phyloP scores from a whole-genome alignment of 2,329 filamentous ascomycete genomes.

The Neoascochyta sp. region DNA sequence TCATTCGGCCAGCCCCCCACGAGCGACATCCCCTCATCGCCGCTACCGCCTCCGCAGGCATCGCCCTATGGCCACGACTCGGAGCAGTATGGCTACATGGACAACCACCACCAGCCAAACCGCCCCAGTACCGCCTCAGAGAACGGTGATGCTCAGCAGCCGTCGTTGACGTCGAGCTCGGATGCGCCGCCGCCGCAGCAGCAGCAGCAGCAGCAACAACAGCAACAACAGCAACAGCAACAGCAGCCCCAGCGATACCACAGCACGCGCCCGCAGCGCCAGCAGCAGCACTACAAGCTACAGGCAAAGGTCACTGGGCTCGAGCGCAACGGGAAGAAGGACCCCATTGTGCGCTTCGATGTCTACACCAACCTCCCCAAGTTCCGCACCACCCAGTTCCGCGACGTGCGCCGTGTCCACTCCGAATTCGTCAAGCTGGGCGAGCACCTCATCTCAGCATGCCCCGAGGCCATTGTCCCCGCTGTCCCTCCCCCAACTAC shows the following conservation, averaged over 20 bases:
- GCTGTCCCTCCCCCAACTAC: constrained; percentile 93
- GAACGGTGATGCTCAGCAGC: constrained; percentile 37
- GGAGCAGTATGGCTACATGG: constrained; percentile 35
- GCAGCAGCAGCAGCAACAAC: constrained; percentile 35
- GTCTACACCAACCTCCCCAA: constrained; percentile 98
- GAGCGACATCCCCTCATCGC: constrained; percentile 40
- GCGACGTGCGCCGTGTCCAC: constrained; percentile 91
- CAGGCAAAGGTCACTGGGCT: constrained; percentile 93
- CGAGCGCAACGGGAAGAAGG: constrained; percentile 90
- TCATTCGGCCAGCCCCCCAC: constrained; percentile 47
- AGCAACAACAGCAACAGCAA: constrained; percentile 40
- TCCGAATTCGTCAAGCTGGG: constrained; percentile 96
- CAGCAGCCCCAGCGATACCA: constrained; percentile 48
- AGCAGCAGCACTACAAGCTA: constrained; percentile 71
- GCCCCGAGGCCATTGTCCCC: constrained; percentile 90
- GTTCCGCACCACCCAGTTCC: constrained; percentile 96
- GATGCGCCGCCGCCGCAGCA: constrained; percentile 28
- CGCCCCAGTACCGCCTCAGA: constrained; percentile 25
- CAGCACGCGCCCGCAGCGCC: constrained; percentile 41
- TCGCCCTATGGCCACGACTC: constrained; percentile 38
- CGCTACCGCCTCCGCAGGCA: constrained; percentile 40
- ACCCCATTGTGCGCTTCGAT: constrained; percentile 91
- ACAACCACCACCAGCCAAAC: constrained; percentile 26
- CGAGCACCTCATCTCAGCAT: constrained; percentile 94
- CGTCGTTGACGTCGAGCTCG: too few species aligned